phyloP scores from a whole-genome alignment of 345 rosid genomes.

The Rhizophora apiculata region DNA sequence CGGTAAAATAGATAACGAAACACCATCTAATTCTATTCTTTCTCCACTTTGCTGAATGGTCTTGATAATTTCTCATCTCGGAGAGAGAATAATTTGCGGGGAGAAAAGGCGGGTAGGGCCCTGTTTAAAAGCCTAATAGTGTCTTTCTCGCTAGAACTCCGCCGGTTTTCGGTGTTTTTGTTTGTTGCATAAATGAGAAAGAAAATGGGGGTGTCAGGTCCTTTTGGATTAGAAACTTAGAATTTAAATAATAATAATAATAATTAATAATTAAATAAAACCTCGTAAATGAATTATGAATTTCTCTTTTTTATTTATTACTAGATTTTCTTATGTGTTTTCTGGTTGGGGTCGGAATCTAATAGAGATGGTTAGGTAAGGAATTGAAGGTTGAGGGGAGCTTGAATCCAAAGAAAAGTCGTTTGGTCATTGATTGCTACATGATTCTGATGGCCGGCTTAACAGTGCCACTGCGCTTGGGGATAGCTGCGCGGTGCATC shows the following conservation, averaged over 20 bases:
- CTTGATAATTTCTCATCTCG: not conserved
- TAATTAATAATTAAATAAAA: no score
- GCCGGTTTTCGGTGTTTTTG: no score
- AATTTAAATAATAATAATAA: no score
- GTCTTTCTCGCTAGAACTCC: no score
- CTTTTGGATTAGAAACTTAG: no score
- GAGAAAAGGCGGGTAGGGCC: not conserved
- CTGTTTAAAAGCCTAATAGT: no score
- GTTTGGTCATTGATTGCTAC: constrained; percentile 34
- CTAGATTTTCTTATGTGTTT: not conserved
- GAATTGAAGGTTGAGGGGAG: constrained; percentile 4
- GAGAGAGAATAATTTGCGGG: not conserved
- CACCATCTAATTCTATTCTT: constrained; percentile 30
- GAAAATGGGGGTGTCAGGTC: no score
- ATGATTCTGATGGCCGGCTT: not conserved
- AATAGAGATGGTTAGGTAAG: constrained; percentile 8
- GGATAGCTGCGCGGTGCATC: no score
- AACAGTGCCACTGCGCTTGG: no score
- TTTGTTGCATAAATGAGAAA: no score
- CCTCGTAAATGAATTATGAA: not conserved
- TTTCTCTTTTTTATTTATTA: not conserved
- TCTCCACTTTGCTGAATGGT: not conserved
- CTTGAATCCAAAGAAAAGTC: constrained; percentile 38
- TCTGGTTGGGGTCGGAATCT: constrained; percentile 4
- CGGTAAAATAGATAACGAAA: constrained; percentile 56